Base-by-base conservation (phyloP, 1,284 basidiomycete species). In the Mycosarcoma maydis region DNA sequence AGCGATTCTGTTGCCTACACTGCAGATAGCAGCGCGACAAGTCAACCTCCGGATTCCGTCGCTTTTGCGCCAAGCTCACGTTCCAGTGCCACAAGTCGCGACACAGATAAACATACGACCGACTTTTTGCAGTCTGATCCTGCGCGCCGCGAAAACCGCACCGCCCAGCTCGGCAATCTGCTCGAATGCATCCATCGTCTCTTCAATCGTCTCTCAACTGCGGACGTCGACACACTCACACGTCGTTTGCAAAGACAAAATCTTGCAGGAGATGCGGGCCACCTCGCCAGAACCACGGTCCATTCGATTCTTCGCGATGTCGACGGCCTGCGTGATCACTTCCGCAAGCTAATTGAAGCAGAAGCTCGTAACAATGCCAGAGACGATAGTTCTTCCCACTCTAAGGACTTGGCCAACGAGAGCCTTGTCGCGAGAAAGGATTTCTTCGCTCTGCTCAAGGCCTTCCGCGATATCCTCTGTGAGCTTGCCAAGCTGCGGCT, bases 171-270 rank as follows among this genome's bases (percentile, higher is more conserved):
- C 26, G 83, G 87, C 39, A 82, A 84, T 9, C 83, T 96, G 19
- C 83, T 94, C 46, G 92, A 94, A 34, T 89, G 90, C 67, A 84
- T 90, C 48, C 83, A 85, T 24, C 84, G 86, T 23, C 83, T 96
- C 11, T 85, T 92, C 46, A 86, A 85, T 49, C 88, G 90, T 17
- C 85, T 97, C 66, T 84, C 86, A 16, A 88, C 90, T 67, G 90
- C 94, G 1, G 94, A 98, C 73, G 89, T 94, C 1, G 86, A 90
- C 24, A 94, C 92, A 0, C 85, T 98, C 34, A 91, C 91, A 38
- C 90, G 90, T 57, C 88, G 95, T 14, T 85, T 98, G 38, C 95
- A 94, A 83, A 89, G 93, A 41, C 95, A 98, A 72, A 88, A 94
- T 76, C 86, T 98, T 2, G 83, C 91, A 3, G 90, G 89, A 37